A percentile compares a stretch with the other conserved stretches of the same genome.
Evolutionary conservation across 768 basidiomycete species (phyloP).

Genomic region (Lepiota venenata): DNA sequence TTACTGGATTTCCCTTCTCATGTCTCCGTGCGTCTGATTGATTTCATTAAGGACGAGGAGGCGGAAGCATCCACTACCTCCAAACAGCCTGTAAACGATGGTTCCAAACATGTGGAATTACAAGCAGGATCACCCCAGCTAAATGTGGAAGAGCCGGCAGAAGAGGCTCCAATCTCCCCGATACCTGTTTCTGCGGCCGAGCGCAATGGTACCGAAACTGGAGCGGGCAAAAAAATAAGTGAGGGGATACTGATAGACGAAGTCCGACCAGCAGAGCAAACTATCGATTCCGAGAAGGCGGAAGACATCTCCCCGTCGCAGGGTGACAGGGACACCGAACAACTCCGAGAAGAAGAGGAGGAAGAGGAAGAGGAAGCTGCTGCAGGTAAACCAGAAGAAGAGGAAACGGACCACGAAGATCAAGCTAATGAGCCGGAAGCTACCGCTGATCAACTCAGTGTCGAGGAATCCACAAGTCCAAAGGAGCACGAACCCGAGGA

Average conservation of each 20-base stretch:
- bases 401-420: conserved; percentile 15
- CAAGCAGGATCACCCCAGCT: not conserved
- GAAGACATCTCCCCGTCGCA: conserved; percentile 1
- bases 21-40: not conserved
- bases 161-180: not conserved
- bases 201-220: not conserved
- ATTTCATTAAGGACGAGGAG: not conserved
- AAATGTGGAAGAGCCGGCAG: not conserved
- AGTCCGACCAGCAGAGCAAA: not conserved
- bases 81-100: not conserved
- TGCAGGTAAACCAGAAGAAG: conserved; percentile 12
- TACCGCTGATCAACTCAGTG: not conserved
- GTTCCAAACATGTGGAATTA: not conserved
- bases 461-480: not conserved
- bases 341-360: conserved; percentile 15
- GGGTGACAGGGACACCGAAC: conserved; percentile 6
- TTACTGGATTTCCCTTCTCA: not conserved
- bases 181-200: not conserved
- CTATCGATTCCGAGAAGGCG: conserved; percentile 5
- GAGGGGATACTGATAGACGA: not conserved
- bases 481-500: conserved; percentile 16
- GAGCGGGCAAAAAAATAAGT: not conserved
- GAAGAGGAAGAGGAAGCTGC: conserved; percentile 15
- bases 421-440: not conserved
- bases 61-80: conserved; percentile 1